Base-by-base conservation (phyloP, 78 protist genomes). In the Dictyostelium citrinum region DNA sequence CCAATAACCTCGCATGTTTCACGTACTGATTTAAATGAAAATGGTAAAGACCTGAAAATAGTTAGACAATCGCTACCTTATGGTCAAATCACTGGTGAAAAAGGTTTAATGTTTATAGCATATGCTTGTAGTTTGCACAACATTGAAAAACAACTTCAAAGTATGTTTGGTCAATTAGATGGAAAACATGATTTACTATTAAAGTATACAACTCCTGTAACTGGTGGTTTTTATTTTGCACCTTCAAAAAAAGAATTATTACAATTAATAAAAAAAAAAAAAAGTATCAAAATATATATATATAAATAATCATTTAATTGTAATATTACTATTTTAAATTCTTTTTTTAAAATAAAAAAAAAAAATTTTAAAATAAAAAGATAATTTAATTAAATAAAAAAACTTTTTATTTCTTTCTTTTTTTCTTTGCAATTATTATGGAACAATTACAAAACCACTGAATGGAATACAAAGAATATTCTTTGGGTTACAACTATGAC, bases 31-130 rank as follows among this genome's bases (percentile, higher is more conserved):
- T 31, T 88, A n/a, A 39, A 17, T n/a, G 92, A 85, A 43, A 61
- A 76, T 24, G 92, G 83, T 58, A 35, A 29, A 9, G 76, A 68
- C 68, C 12, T 78, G 17, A 88, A 88, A 49, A 78, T 88, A 9
- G n/a, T 88, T n/a, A 16, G 93, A 20, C 93, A 88, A 61, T 39
- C 68, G 20, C 49, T 88, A 10, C 93, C 93, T 12, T 88, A 88
- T 78, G 93, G 93, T 17, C 20, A 11, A 3, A 75, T 29, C 0
- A 46, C 72, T 45, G 68, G 68, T 9, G 20, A 24, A 27, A 49
- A 49, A 49, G 93, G 93, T 12, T 24, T 88, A 9, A 78, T 31
- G 58, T 88, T 88, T 33, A 27, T 88, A 1, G 64, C 93, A 17
- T 88, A 88, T 14, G 10, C 81, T 8, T 41, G 29, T 12, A 24